Base-by-base conservation (phyloP, 176 grass and related monocot genomes). In the Bothriochloa decipiens region DNA sequence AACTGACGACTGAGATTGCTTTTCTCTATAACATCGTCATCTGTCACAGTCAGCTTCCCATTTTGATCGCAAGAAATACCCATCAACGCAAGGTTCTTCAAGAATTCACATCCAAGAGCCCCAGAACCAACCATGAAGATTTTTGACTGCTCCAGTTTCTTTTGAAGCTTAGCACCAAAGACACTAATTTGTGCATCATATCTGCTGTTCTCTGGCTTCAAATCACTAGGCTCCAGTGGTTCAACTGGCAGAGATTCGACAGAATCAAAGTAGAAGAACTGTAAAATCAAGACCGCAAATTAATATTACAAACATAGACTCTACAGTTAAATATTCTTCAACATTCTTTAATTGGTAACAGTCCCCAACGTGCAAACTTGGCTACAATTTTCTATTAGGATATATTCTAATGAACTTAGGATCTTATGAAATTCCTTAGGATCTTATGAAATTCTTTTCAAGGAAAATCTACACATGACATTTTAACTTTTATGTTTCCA, bases 181-280 rank as follows among this genome's bases (percentile, higher is more conserved):
- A 97, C 90, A 72, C 90, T 89, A 57, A 97, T 91, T 86, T 97
- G 92, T 27, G 95, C 95, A 91, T 93, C 95, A 65, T 97, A 95
- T 62, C 95, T 86, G 41, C 76, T 82, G 72, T 93, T 95, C 12
- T 86, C 43, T 65, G 80, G 87, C 86, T 97, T 93, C 47, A 91
- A 33, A 40, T 91, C 92, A 66, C 85, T 76, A n/a, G 92, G 73
- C 49, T 90, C 89, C 82, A 97, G 80, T 7, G 92, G 82, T 76
- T 97, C 92, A 85, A 84, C 72, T 22, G 92, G 92, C 60, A 97
- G 95, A 68, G 95, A 97, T 78, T 97, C 95, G 78, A 95, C 77
- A 77, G 95, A 97, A 84, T 97, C 92, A 64, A 97, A 97, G 83
- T 97, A 97, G 88, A 97, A 97, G 76, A 97, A 97, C 92, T 97